These are phyloP conservation scores for Mayamaea pseudoterrestris DNA, from an alignment of 108 stramenopile genomes.

Conservation along the genomic window DNA sequence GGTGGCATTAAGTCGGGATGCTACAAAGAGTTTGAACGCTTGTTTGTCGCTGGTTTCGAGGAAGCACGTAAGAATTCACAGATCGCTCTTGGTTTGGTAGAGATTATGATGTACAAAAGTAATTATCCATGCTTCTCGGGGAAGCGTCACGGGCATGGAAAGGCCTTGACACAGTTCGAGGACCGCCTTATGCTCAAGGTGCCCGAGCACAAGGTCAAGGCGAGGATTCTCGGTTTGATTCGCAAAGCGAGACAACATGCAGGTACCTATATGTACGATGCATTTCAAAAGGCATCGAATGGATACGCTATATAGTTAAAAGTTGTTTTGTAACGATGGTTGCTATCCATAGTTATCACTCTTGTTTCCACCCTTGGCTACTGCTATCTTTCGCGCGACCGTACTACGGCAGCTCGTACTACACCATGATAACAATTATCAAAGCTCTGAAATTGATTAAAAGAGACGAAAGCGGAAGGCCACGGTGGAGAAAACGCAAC, in stretches of 20 bases:
- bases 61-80: slow-evolving; percentile 67
- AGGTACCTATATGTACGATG: slow-evolving; percentile 60
- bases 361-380: too few relatives aligned
- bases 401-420: too few relatives aligned
- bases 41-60: slow-evolving; percentile 74
- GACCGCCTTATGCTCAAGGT: slow-evolving; percentile 71
- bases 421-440: too few relatives aligned
- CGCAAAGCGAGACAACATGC: slow-evolving; percentile 33
- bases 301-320: slow-evolving; percentile 45
- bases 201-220: slow-evolving; percentile 56
- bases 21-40: slow-evolving; percentile 71
- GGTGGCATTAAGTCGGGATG: slow-evolving; percentile 63
- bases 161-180: slow-evolving; percentile 61
- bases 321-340: too few relatives aligned
- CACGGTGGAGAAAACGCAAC: too few relatives aligned
- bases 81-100: slow-evolving; percentile 83
- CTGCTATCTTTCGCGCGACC: too few relatives aligned
- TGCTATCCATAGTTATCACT: too few relatives aligned
- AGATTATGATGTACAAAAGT: slow-evolving; percentile 96
- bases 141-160: slow-evolving; percentile 56
- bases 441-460: too few relatives aligned
- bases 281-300: slow-evolving; percentile 40
- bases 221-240: slow-evolving; percentile 51
- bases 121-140: slow-evolving; percentile 92
- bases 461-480: too few relatives aligned